A percentile compares a stretch with the other conserved stretches of the same genome.
These are phyloP conservation scores for Solanum megistacrolobum DNA, from an alignment of 257 asterid genomes.

Conservation along the genomic window DNA sequence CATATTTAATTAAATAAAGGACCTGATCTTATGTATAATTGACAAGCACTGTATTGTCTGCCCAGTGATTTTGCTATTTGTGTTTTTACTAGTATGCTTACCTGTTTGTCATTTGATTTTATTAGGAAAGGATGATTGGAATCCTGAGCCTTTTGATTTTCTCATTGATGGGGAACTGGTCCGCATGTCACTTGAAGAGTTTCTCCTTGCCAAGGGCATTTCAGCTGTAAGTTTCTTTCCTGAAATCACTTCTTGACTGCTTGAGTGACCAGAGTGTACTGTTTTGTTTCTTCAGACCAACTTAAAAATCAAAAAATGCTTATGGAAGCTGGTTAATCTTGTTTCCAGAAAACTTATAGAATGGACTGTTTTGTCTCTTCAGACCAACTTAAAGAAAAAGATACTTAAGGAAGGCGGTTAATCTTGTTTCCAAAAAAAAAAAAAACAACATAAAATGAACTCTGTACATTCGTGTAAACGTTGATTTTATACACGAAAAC, in stretches of 20 bases:
- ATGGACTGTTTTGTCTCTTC: background rate
- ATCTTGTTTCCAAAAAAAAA: background rate
- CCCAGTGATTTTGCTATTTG: background rate
- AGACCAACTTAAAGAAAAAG: background rate
- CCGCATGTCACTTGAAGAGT: conserved; percentile 82
- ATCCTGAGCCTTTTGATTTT: conserved; percentile 78
- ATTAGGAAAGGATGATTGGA: conserved; percentile 58
- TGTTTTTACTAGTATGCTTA: background rate
- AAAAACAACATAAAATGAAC: background rate
- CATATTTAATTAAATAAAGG: background rate
- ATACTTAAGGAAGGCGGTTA: background rate
- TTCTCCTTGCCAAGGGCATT: conserved; percentile 84
- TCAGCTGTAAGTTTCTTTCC: conserved; percentile 53
- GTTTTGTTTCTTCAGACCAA: background rate
- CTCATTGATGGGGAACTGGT: conserved; percentile 84
- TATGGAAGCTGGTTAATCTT: background rate
- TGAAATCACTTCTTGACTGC: background rate
- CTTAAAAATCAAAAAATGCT: background rate
- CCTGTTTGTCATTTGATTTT: background rate
- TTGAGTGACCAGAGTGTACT: background rate
- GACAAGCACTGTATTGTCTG: background rate
- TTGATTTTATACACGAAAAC: background rate
- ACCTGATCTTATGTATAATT: background rate
- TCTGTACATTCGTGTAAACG: background rate
- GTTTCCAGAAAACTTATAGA: background rate